These are phyloP conservation scores for Colletotrichum eleusines DNA, from an alignment of 2,329 filamentous ascomycete genomes.

Conservation along the genomic window DNA sequence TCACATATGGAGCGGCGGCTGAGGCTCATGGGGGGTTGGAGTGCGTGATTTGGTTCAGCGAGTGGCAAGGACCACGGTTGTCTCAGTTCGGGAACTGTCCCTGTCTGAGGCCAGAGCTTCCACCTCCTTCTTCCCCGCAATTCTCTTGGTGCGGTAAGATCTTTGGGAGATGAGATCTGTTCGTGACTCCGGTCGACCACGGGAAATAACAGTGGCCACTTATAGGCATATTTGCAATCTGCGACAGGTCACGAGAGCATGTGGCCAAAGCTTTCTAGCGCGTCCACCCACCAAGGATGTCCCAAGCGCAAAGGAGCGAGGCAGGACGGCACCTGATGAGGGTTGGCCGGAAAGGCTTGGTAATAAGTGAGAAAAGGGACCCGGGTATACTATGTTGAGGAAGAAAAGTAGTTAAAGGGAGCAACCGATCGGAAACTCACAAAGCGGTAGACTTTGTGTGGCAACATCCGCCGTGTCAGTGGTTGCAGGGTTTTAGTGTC, in stretches of 20 bases:
- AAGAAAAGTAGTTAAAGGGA: not conserved
- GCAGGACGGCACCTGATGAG: not conserved
- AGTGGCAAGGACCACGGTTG: slow-evolving; percentile 32
- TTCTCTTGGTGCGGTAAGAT: slow-evolving; percentile 30
- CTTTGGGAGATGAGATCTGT: slow-evolving; percentile 27
- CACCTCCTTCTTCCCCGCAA: slow-evolving; percentile 40
- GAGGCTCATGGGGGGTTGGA: slow-evolving; percentile 23
- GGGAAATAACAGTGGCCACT: slow-evolving; percentile 33
- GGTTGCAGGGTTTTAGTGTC: slow-evolving; percentile 16
- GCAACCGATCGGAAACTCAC: not conserved
- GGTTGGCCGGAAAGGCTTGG: not conserved
- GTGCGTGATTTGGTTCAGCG: slow-evolving; percentile 14
- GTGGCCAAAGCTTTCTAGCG: slow-evolving; percentile 12
- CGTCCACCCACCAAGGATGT: not conserved
- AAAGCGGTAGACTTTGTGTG: slow-evolving; percentile 9
- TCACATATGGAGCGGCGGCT: slow-evolving; percentile 6
- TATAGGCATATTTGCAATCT: slow-evolving; percentile 20
- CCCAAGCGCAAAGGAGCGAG: not conserved
- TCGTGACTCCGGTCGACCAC: slow-evolving; percentile 17
- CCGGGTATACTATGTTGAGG: too few relatives aligned
- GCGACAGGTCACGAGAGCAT: not conserved
- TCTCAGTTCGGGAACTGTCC: slow-evolving; percentile 38
- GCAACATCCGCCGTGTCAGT: slow-evolving; percentile 18
- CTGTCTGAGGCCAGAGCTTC: slow-evolving; percentile 26
- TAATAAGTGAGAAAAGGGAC: not conserved